Base-by-base conservation (phyloP, 352 stramenopile genomes). In the Globisporangium echinulatum region DNA sequence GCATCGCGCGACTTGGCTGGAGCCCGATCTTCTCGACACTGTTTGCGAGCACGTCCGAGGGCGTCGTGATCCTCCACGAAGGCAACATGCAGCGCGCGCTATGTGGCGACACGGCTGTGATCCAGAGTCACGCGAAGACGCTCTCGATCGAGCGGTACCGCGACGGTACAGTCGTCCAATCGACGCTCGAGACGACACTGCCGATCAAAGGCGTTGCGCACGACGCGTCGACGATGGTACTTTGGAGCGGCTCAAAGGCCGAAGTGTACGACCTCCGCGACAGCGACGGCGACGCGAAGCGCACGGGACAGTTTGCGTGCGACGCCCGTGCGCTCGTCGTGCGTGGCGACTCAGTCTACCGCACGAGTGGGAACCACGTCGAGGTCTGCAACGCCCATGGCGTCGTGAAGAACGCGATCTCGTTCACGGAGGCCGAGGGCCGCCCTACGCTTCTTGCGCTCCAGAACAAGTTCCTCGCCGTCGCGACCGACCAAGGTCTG, bases 351-450 rank as follows among this genome's bases (percentile, higher is more conserved):
- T 96, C 83, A 6, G 79, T 97, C 54, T 96, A 96, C 67, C 78
- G 85, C 15, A 77, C 87, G n/a, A 77, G 73, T 15, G 85, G 78
- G 8, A 96, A 92, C 54, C 74, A 92, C 55, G 75, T 98, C 13
- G 82, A 97, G 71, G 74, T 97, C 15, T 93, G 75, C 58, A 97
- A 97, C 60, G 69, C 94, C 39, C 69, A 82, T 39, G 93, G 93
- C 8, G 74, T 94, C 6, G 75, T 96, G 17, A 96, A 93, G 61
- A 88, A 95, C 54, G 79, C 69, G 0, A 87, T 98, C 25, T 89
- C 76, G 1, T 97, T 98, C 65, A 97, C 86, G 1, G 92, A 97
- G 49, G 79, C 72, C 0, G 94, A 98, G 52, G 94, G 94, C 3
- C 69, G 76, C 14, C 94, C 94, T 0, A 54, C 67, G 25, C 62